Evolutionary conservation across 805 yeast genomes (phyloP), one percentile per base, ranked within the genome.

Genomic region (Yarrowia yakushimensis): DNA sequence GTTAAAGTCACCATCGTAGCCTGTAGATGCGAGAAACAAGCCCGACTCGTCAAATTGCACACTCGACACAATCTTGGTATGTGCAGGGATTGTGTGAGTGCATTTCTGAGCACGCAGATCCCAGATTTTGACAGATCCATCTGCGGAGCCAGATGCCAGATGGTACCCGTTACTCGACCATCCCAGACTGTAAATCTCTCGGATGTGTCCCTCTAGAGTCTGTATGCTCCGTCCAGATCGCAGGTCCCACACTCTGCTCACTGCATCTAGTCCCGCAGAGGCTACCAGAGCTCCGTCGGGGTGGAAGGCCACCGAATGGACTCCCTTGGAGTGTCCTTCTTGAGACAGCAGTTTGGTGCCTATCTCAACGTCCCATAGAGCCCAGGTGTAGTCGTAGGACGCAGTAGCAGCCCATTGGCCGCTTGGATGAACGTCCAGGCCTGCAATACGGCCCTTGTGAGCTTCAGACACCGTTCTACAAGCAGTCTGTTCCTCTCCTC

Each of bases 331-430:
- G 70, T 93, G 97, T 0, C 97, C 97, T 70, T 90, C 96, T 71
- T 93, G 98, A 64, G 82, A 77, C 41, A 82, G 75, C 7, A 93
- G 69, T 60, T 84, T 84, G 30, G 70, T 70, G 15, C 73, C 72
- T 4, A 77, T 80, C 12, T 75, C 74, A 0, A 84, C 66, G 72
- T 93, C 97, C 96, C 96, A 92, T 2, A 90, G 71, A 65, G 90
- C 81, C 97, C 97, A 93, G 0, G 97, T 89, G 66, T 79, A 79
- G 73, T 93, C 97, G 69, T 81, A 86, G 0, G 97, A 91, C 0
- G 96, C 87, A 11, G 89, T 80, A 0, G 85, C 88, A 0, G 87
- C 65, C 66, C 71, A 82, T 2, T 72, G 66, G 0, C 85, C 84
- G 4, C 75, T 67, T 1, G 96, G 96, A 72, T 91, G 96, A 65